A percentile compares a stretch with the other conserved stretches of the same genome.
These are phyloP conservation scores for Adansonia grandidieri DNA, from an alignment of 441 rosid genomes.

Conservation along the genomic window DNA sequence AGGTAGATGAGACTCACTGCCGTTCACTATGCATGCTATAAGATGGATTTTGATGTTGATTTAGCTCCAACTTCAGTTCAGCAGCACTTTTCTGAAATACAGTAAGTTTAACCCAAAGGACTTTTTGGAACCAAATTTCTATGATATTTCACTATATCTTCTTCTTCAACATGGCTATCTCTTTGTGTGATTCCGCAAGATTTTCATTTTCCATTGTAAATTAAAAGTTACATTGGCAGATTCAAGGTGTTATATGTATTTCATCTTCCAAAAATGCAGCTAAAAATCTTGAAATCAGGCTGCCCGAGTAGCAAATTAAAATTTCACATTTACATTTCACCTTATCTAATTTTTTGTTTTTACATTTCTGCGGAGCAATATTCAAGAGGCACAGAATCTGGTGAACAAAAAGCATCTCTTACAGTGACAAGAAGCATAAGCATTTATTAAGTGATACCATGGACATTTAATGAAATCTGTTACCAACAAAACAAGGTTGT, in stretches of 20 bases:
- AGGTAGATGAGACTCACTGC: neutral
- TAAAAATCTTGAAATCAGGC: neutral
- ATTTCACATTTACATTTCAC: neutral
- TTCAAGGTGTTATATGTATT: neutral
- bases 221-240: neutral
- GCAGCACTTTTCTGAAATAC: conserved; percentile 7
- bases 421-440: neutral
- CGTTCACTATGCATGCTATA: neutral
- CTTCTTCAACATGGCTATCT: neutral
- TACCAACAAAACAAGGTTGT: conserved; percentile 18
- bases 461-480: conserved; percentile 6
- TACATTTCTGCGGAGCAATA: neutral
- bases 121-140: conserved; percentile 3
- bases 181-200: neutral
- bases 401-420: neutral
- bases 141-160: neutral
- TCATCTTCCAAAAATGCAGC: neutral
- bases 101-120: neutral
- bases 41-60: conserved; percentile 23
- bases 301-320: neutral
- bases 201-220: neutral
- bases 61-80: conserved; percentile 22
- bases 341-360: neutral
- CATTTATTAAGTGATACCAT: neutral
- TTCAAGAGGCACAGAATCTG: neutral